phyloP scores from a whole-genome alignment of 2,329 filamentous ascomycete genomes.

The Alternaria panax region DNA sequence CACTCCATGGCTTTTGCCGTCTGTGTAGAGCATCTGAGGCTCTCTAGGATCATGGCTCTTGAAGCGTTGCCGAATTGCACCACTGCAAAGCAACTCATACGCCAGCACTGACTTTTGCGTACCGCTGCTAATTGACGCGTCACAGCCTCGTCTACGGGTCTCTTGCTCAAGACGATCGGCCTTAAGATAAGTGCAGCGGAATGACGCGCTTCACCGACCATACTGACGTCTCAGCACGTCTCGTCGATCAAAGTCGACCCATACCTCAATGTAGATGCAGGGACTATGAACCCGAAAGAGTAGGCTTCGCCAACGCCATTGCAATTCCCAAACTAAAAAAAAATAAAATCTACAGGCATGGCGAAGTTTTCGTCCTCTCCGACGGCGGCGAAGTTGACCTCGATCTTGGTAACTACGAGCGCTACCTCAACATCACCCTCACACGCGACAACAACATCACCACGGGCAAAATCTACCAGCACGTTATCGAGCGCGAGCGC shows the following conservation, averaged over 20 bases:
- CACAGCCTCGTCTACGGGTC: slow-evolving; percentile 72
- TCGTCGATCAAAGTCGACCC: slow-evolving; percentile 75
- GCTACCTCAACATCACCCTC: slow-evolving; percentile 82
- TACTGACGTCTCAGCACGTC: slow-evolving; percentile 59
- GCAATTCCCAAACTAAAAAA: slow-evolving; percentile 17
- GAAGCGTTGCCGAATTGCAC: background rate
- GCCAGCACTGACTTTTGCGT: background rate
- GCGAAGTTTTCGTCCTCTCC: slow-evolving; percentile 87
- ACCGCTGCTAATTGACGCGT: slow-evolving; percentile 37
- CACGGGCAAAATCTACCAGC: slow-evolving; percentile 93
- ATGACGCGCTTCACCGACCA: slow-evolving; percentile 19
- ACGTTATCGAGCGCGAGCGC: slow-evolving; percentile 80
- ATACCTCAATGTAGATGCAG: slow-evolving; percentile 80
- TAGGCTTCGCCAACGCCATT: slow-evolving; percentile 48
- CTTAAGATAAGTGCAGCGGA: slow-evolving; percentile 69
- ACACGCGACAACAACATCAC: slow-evolving; percentile 94
- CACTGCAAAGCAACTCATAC: background rate
- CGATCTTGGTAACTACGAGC: slow-evolving; percentile 78
- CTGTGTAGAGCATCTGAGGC: background rate
- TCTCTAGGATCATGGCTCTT: background rate
- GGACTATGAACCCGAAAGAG: slow-evolving; percentile 73
- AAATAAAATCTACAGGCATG: slow-evolving; percentile 70
- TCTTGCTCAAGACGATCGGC: slow-evolving; percentile 81
- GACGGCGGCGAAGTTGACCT: slow-evolving; percentile 82
- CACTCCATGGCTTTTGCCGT: background rate